Conservation (phyloP, 1,139 yeast species). For the Sugiyamaella japonica region DNA sequence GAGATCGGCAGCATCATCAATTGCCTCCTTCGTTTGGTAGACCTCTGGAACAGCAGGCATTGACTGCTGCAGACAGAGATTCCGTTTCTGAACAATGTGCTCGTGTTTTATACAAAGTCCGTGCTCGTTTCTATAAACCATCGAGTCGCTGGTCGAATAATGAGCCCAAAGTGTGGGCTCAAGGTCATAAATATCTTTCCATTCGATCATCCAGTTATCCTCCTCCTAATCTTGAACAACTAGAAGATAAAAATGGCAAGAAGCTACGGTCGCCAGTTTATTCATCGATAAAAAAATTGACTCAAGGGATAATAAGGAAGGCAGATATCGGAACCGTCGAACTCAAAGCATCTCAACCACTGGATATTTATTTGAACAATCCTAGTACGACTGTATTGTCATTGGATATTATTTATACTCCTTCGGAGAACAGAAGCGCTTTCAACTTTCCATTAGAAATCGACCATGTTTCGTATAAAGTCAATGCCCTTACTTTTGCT, state of each 20-base stretch:
- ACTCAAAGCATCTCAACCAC: constrained; percentile 6
- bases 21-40: constrained; percentile 20
- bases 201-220: constrained; percentile 19
- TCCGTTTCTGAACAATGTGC: constrained; percentile 23
- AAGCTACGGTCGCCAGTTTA: constrained; percentile 10
- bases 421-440: neutral
- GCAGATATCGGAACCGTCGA: constrained; percentile 15
- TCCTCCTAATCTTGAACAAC: constrained; percentile 7
- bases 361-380: constrained; percentile 14
- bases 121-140: constrained; percentile 25
- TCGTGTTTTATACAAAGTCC: constrained; percentile 23
- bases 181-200: constrained; percentile 8
- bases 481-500: constrained; percentile 20
- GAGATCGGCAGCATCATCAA: constrained; percentile 6
- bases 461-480: constrained; percentile 15
- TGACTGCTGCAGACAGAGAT: neutral
- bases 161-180: constrained; percentile 6
- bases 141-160: neutral
- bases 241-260: constrained; percentile 13
- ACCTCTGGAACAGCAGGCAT: constrained; percentile 10
- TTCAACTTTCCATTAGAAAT: constrained; percentile 17
- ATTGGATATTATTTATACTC: constrained; percentile 15
- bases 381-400: constrained; percentile 13
- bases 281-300: constrained; percentile 9
- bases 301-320: constrained; percentile 14